These are phyloP conservation scores for Candida dendrica DNA, from an alignment of 805 yeast genomes.

Conservation along the genomic window DNA sequence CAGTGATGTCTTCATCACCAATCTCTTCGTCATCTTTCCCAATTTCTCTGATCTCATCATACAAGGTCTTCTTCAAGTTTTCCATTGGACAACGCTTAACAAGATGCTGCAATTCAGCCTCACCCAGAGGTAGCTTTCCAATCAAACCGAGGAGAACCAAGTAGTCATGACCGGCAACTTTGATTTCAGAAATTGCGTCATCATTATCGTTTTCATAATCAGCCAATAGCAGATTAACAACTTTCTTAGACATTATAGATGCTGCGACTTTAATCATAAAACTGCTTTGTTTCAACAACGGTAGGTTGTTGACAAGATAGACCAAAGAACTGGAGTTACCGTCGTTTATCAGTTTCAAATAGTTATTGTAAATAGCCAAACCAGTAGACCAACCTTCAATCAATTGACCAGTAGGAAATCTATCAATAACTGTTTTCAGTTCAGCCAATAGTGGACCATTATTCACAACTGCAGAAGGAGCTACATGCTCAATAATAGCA, in stretches of 20 bases:
- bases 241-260: slow-evolving; percentile 42
- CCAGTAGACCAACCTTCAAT: slow-evolving; percentile 49
- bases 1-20: background rate
- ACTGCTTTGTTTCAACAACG: slow-evolving; percentile 29
- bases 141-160: slow-evolving; percentile 22
- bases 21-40: background rate
- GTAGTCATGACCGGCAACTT: slow-evolving; percentile 14
- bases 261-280: slow-evolving; percentile 40
- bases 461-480: slow-evolving; percentile 64
- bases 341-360: slow-evolving; percentile 28
- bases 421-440: slow-evolving; percentile 29
- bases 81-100: background rate
- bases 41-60: background rate
- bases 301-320: slow-evolving; percentile 38
- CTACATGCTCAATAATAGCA: slow-evolving; percentile 49
- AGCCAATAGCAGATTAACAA: slow-evolving; percentile 23
- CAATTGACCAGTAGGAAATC: slow-evolving; percentile 36
- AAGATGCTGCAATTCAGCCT: slow-evolving; percentile 34
- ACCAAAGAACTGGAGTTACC: slow-evolving; percentile 24
- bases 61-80: background rate
- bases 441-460: slow-evolving; percentile 24
- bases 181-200: background rate
- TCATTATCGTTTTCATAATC: slow-evolving; percentile 7
- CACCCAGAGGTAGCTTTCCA: slow-evolving; percentile 34
- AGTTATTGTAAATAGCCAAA: slow-evolving; percentile 50